Evolutionary conservation across 495 filamentous ascomycete species (phyloP), one percentile per base, ranked within the genome.

Genomic region (Beverwykella pulmonaria): DNA sequence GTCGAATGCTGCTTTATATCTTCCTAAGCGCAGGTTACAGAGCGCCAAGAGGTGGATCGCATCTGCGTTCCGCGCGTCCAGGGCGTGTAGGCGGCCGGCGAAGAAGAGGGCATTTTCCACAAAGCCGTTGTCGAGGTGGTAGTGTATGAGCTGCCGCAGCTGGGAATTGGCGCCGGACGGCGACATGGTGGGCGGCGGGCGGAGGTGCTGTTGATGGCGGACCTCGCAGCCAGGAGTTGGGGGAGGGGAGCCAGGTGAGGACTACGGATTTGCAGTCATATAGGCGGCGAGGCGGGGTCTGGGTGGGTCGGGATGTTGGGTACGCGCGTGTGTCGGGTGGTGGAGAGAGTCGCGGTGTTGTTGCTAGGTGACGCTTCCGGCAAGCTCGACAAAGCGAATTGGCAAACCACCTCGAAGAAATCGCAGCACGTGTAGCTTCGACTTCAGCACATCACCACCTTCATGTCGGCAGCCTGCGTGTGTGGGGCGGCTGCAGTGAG

Each of bases 81-180:
- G 87, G 34, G 92, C 93, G 53, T 87, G 82, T 5, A 98, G 83
- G 52, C 94, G 88, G 55, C 92, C 91, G 53, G 94, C 89, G 44
- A 96, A 87, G 78, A 98, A 98, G 29, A 96, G 85, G 55, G 94
- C 94, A 70, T 94, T 97, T 32, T 90, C 84, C 68, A 89, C 82
- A 29, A 93, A 83, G 70, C 93, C 88, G 70, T 93, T 95, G 78
- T 98, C 94, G 75, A 98, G 86, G 73, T 96, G 88, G 78, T 98
- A 96, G 77, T 92, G 90, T 64, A 98, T 87, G 56, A 91, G 82
- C 73, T 94, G 90, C 73, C 89, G 85, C 69, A 98, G 80, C 77
- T 96, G 90, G 75, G 81, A 81, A 44, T 88, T 81, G 68, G 92
- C 82, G 74, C 88, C 82, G 19, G 83, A 75, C 8, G 90, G 87